Percentiles rank a stretch among this genome's conserved stretches.
These are phyloP conservation scores for Zymoseptoria brevis DNA, from an alignment of 2,329 filamentous ascomycete species.

Conservation along the genomic window DNA sequence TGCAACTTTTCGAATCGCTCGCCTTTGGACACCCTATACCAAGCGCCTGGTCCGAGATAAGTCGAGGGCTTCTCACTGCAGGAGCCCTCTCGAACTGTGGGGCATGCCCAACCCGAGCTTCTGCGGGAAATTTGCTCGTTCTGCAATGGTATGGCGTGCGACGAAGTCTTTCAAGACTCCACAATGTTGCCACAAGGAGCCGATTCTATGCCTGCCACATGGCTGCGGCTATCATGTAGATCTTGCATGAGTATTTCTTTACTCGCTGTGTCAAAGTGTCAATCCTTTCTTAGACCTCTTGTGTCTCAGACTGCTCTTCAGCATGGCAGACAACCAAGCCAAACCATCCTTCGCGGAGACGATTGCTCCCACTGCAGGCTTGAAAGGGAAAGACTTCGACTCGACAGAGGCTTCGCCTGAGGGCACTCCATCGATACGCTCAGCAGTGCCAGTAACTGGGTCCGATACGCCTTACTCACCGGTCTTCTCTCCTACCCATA, in stretches of 20 bases:
- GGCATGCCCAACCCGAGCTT: background rate
- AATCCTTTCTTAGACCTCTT: background rate
- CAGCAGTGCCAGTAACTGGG: constrained; percentile 30
- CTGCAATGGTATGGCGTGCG: background rate
- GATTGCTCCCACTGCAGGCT: background rate
- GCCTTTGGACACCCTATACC: background rate
- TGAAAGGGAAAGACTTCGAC: background rate
- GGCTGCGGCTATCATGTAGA: background rate
- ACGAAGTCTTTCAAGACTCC: background rate
- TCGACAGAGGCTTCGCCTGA: background rate
- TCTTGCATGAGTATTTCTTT: background rate
- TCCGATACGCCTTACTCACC: constrained; percentile 32
- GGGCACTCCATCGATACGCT: constrained; percentile 5
- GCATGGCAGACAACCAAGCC: background rate
- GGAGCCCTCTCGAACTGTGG: background rate
- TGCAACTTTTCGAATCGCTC: background rate
- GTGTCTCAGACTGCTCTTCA: background rate
- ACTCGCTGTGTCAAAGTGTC: background rate
- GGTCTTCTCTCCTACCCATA: constrained; percentile 38
- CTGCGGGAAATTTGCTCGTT: background rate
- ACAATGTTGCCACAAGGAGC: background rate
- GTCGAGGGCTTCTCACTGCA: background rate
- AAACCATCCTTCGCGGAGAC: background rate
- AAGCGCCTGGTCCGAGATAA: background rate
- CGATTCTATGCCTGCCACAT: constrained; percentile 1